Conservation (phyloP, 148 eudicot genomes). For the Cornus kousa region DNA sequence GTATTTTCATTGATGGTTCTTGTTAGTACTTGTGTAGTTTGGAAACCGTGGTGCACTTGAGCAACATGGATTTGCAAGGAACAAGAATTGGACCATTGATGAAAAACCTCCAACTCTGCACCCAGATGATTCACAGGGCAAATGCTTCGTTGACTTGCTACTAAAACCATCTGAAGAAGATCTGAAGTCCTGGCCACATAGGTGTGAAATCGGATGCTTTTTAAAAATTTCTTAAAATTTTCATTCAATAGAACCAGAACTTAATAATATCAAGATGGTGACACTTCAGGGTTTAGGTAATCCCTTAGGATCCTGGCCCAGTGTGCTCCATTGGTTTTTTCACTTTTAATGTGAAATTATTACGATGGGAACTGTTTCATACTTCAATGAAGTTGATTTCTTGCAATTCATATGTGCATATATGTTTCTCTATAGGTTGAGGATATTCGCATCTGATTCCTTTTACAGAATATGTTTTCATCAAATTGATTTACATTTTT, state of each 20-base stretch:
- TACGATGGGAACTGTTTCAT: too few species aligned
- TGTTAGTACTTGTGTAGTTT: slow-evolving; percentile 45
- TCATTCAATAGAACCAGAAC: not conserved
- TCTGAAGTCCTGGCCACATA: slow-evolving; percentile 83
- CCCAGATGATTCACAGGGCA: slow-evolving; percentile 54
- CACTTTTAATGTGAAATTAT: too few species aligned
- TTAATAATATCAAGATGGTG: not conserved
- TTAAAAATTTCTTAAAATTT: not conserved
- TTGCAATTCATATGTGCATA: too few species aligned
- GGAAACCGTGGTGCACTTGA: slow-evolving; percentile 80
- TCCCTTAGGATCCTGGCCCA: not conserved
- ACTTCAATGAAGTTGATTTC: too few species aligned
- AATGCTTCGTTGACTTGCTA: slow-evolving; percentile 77
- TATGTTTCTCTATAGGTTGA: slow-evolving; percentile 40
- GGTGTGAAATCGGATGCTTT: slow-evolving; percentile 33
- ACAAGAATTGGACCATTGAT: slow-evolving; percentile 71
- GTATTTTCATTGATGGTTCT: not conserved
- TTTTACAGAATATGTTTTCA: not conserved
- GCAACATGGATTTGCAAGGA: slow-evolving; percentile 90
- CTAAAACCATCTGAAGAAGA: slow-evolving; percentile 77
- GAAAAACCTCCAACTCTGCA: slow-evolving; percentile 68
- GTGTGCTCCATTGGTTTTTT: not conserved
- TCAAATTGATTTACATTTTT: not conserved
- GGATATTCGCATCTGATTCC: too few species aligned
- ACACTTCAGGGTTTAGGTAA: too few species aligned